These are phyloP conservation scores for Fusarium penzigii DNA, from an alignment of 2,329 filamentous ascomycete genomes.

Conservation along the genomic window DNA sequence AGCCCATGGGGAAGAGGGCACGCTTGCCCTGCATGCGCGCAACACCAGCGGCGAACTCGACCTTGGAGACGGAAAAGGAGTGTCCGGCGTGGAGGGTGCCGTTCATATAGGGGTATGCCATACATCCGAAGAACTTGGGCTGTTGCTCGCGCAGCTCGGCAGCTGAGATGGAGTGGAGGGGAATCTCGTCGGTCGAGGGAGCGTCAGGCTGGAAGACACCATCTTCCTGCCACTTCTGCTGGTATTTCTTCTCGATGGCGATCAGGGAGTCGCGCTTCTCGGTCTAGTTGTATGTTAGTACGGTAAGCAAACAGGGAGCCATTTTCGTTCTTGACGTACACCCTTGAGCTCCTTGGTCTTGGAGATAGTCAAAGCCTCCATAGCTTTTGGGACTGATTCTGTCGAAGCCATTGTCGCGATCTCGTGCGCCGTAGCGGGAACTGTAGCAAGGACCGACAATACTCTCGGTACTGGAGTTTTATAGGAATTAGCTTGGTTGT, in stretches of 20 bases:
- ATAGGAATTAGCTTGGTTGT: slow-evolving; percentile 7
- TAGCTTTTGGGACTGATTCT: slow-evolving; percentile 45
- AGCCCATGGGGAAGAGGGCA: slow-evolving; percentile 86
- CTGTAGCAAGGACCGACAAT: slow-evolving; percentile 24
- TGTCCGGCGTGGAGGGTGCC: slow-evolving; percentile 88
- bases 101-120: slow-evolving; percentile 71
- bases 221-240: slow-evolving; percentile 59
- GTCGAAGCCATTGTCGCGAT: slow-evolving; percentile 45
- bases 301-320: slow-evolving; percentile 1
- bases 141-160: slow-evolving; percentile 75
- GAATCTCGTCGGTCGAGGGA: slow-evolving; percentile 75
- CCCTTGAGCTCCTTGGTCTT: slow-evolving; percentile 64
- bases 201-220: slow-evolving; percentile 82
- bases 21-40: slow-evolving; percentile 89
- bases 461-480: slow-evolving; percentile 7
- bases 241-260: slow-evolving; percentile 87
- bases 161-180: slow-evolving; percentile 71
- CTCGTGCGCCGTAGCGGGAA: slow-evolving; percentile 18
- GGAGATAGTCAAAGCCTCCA: slow-evolving; percentile 54
- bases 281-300: slow-evolving; percentile 53
- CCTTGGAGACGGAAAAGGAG: slow-evolving; percentile 87
- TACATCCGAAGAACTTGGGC: slow-evolving; percentile 83
- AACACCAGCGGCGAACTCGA: slow-evolving; percentile 88
- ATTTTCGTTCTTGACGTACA: slow-evolving; percentile 37
- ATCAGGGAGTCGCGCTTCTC: slow-evolving; percentile 85